These are phyloP conservation scores for Wickerhamiella allomyrinae DNA, from an alignment of 805 yeast genomes.

Conservation along the genomic window DNA sequence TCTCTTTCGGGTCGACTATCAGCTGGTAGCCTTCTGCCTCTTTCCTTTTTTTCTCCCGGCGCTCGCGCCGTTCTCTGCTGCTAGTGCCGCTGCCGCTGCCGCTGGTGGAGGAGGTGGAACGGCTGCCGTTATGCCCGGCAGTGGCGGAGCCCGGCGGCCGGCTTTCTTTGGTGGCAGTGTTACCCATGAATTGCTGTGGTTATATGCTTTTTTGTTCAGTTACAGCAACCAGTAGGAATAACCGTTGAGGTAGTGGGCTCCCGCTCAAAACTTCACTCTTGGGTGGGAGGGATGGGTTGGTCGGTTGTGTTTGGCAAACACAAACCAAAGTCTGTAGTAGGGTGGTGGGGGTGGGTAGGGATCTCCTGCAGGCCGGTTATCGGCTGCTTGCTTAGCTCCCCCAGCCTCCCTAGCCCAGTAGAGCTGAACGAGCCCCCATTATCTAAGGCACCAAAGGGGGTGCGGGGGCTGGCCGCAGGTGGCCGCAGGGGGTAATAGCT, in stretches of 20 bases:
- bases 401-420: background rate
- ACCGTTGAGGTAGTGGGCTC: background rate
- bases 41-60: background rate
- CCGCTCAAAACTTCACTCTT: background rate
- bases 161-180: slow-evolving; percentile 19
- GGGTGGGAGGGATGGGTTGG: slow-evolving; percentile 1
- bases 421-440: too few relatives aligned
- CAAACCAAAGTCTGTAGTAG: too few relatives aligned
- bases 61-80: slow-evolving; percentile 9
- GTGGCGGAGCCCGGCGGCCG: slow-evolving; percentile 7
- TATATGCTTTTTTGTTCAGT: background rate
- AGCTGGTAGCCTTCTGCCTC: slow-evolving; percentile 13
- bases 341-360: background rate
- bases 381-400: background rate
- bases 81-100: slow-evolving; percentile 1
- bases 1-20: slow-evolving; percentile 32
- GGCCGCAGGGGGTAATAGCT: too few relatives aligned
- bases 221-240: background rate
- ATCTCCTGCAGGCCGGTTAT: background rate
- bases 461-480: too few relatives aligned
- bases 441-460: too few relatives aligned
- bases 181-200: slow-evolving; percentile 16
- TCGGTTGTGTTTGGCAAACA: too few relatives aligned
- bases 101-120: background rate
- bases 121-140: background rate